Evolutionary conservation across 768 basidiomycete species (phyloP), one percentile per base, ranked within the genome.

Genomic region (Phanerochaete carnosa): DNA sequence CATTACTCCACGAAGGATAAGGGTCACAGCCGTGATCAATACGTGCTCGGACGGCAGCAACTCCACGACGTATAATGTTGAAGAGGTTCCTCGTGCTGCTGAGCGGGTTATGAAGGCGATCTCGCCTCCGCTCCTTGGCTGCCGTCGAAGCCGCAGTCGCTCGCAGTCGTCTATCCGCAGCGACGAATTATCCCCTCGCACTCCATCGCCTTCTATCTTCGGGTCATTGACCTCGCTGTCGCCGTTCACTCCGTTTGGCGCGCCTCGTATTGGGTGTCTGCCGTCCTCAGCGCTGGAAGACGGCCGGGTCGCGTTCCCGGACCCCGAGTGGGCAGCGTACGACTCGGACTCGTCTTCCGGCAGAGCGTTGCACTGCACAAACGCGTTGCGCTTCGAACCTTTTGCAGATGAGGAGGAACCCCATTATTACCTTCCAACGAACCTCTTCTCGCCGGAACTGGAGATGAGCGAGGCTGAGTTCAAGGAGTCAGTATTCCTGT

Each of bases 401-500:
- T 28, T 29, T 13, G 29, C 30, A 8, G 29, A 22, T 26, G 54
- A 53, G 2, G 60, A 61, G n/a, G 57, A 58, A 50, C 29, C 57
- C 15, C 47, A 62, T n/a, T 62, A 58, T 28, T 33, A 62, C 45
- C 62, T 62, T 9, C 62, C 62, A 2, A 35, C 57, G 16, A 55
- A 59, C 33, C 53, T 62, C 2, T 26, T 62, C 39, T 62, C 62
- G 4, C 62, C 62, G 12, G 57, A 62, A 30, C 32, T 62, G 49
- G 54, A 53, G 25, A 62, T 62, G 62, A 62, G 62, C 45, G 37
- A 37, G 25, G 23, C 35, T 19, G 57, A 62, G 49, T 62, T 62
- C 46, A 59, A 49, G 43, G 29, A 52, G 13, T 58, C 62, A 45
- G 49, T 62, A 6, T n/a, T 32, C 29, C 30, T 12, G 22, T 62